Conservation (phyloP, 73 alveolate species). For the Durusdinium trenchii region DNA sequence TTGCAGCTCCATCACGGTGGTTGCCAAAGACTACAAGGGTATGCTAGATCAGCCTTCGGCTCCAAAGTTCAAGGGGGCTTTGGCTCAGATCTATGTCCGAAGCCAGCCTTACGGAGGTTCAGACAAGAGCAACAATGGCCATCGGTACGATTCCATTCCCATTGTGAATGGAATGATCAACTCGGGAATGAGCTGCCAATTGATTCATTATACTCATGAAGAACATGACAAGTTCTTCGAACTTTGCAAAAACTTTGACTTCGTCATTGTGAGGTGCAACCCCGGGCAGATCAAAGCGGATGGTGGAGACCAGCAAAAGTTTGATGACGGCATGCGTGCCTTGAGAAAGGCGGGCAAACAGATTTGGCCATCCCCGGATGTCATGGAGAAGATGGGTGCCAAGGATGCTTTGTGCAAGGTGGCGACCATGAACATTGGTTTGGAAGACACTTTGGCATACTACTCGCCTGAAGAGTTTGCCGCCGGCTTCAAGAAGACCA, state of each 20-base stretch:
- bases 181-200: slow-evolving; percentile 59
- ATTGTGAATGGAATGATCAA: slow-evolving; percentile 10
- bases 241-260: neutral
- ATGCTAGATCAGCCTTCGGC: slow-evolving; percentile 59
- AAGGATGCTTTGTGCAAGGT: slow-evolving; percentile 77
- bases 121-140: slow-evolving; percentile 78
- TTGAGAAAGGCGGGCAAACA: slow-evolving; percentile 49
- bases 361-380: slow-evolving; percentile 87
- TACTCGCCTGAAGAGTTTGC: slow-evolving; percentile 65
- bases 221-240: slow-evolving; percentile 54
- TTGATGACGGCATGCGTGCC: slow-evolving; percentile 55
- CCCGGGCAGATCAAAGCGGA: slow-evolving; percentile 73
- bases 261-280: slow-evolving; percentile 44
- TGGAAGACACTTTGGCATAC: slow-evolving; percentile 72
- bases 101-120: slow-evolving; percentile 69
- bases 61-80: slow-evolving; percentile 60
- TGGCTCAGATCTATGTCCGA: slow-evolving; percentile 71
- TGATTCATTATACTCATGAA: slow-evolving; percentile 36
- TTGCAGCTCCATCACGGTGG: slow-evolving; percentile 56
- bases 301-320: slow-evolving; percentile 51
- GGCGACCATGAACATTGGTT: slow-evolving; percentile 74
- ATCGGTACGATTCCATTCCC: neutral
- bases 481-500: slow-evolving; percentile 51
- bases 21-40: slow-evolving; percentile 56
- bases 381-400: slow-evolving; percentile 83